Base-by-base conservation (phyloP, 495 filamentous ascomycete species). In the Cercophora samala region DNA sequence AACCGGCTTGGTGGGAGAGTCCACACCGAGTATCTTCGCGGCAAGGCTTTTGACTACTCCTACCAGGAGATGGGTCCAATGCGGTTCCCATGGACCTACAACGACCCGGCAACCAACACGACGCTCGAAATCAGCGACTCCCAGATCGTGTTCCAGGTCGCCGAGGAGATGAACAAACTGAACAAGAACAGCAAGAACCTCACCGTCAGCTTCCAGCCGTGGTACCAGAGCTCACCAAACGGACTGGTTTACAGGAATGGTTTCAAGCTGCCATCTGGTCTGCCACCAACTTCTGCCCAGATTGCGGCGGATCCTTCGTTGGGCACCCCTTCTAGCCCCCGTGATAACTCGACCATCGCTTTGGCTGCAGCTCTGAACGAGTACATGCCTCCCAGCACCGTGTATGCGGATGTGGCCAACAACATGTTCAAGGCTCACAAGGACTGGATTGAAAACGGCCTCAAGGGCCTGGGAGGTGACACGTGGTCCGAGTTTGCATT, bases 31-130 rank as follows among this genome's bases (percentile, higher is more conserved):
- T 90, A 90, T 64, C 80, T 90, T 0, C 83, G 80, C 25, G 81
- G 85, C 25, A 81, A 82, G 0, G 86, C 88, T 0, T 84, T 86
- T 24, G 80, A 91, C 18, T 90, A 90, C 66, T 86, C 88, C 55
- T 91, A 91, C 65, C 88, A 91, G 69, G 89, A 91, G 71, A 91
- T 91, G 89, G 89, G 89, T 0, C 87, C 89, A 0, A 90, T 91
- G 89, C 80, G 89, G 4, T 91, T 80, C 64, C 80, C 88, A 37
- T 79, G 83, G 5, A 86, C 79, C 0, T 82, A 85, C 70, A 68
- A 58, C 9, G 67, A 72, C 64, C 42, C 75, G 0, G 79, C 79
- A 26, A 81, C 73, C 11, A 88, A 87, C 64, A 81, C 86, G 75
- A 85, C 83, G 0, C 74, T 87, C 32, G 76, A 82, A 60, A 84